Evolutionary conservation across 192 early-diverging fungal species (phyloP).

Genomic region (Coemansia sp.): DNA sequence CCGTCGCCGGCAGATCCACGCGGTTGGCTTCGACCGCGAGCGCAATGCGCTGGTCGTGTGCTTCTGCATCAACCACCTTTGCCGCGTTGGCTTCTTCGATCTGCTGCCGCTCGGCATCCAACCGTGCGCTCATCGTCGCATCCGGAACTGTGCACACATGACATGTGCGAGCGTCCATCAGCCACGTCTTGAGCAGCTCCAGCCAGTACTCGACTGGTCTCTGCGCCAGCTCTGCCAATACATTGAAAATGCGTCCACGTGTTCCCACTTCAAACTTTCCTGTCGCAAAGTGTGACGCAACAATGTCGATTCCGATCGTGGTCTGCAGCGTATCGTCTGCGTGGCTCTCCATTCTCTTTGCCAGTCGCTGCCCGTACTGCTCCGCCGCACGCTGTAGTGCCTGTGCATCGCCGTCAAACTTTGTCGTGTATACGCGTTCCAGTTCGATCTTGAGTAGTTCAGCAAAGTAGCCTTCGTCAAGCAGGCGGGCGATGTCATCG

Average conservation of each 20-base stretch:
- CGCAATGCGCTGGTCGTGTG: slow-evolving; percentile 55
- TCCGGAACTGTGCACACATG: slow-evolving; percentile 40
- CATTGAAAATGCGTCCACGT: slow-evolving; percentile 29
- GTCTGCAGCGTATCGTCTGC: slow-evolving; percentile 29
- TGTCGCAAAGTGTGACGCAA: slow-evolving; percentile 42
- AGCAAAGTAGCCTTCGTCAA: slow-evolving; percentile 63
- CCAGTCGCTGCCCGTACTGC: slow-evolving; percentile 24
- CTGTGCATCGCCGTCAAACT: slow-evolving; percentile 37
- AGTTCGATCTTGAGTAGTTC: slow-evolving; percentile 60
- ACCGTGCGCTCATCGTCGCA: slow-evolving; percentile 9
- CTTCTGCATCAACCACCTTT: slow-evolving; percentile 24
- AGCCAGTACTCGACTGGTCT: slow-evolving; percentile 42
- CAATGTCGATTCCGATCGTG: slow-evolving; percentile 27
- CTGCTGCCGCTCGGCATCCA: slow-evolving; percentile 30
- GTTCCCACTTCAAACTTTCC: slow-evolving; percentile 22
- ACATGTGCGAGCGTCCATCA: slow-evolving; percentile 24
- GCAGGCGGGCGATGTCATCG: slow-evolving; percentile 50
- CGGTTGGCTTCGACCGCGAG: slow-evolving; percentile 25
- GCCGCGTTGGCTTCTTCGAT: slow-evolving; percentile 24
- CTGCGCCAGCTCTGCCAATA: slow-evolving; percentile 21
- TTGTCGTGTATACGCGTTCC: slow-evolving; percentile 46
- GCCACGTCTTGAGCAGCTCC: slow-evolving; percentile 36
- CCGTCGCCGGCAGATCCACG: slow-evolving; percentile 52
- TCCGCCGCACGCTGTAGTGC: slow-evolving; percentile 26
- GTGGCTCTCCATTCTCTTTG: slow-evolving; percentile 28